A percentile compares a stretch with the other conserved stretches of the same genome.
These are phyloP conservation scores for Globisporangium rhizosaccharum DNA, from an alignment of 352 stramenopile species.

Conservation along the genomic window DNA sequence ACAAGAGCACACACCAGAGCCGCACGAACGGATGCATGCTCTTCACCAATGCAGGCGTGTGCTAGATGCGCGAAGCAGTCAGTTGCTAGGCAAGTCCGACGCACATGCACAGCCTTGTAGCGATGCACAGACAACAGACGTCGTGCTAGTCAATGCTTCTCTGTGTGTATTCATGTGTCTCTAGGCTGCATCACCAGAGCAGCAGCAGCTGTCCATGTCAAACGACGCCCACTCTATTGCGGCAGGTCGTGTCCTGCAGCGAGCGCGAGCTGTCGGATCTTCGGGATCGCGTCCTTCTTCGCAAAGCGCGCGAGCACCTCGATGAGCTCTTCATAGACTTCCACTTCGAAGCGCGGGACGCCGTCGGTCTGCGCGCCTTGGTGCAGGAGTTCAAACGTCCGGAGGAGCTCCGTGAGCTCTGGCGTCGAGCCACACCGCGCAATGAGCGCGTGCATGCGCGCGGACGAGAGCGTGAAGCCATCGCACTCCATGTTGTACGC, in stretches of 20 bases:
- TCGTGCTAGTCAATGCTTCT: neutral
- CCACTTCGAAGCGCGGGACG: conserved; percentile 37
- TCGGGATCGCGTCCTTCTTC: conserved; percentile 34
- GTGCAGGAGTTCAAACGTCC: conserved; percentile 64
- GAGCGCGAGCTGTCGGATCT: conserved; percentile 35
- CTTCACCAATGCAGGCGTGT: no score
- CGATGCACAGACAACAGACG: neutral
- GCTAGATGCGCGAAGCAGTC: no score
- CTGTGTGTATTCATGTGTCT: neutral
- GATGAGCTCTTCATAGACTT: conserved; percentile 57
- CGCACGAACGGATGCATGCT: no score
- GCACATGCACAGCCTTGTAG: no score
- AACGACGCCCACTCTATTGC: neutral
- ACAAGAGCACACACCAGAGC: neutral
- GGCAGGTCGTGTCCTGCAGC: conserved; percentile 15
- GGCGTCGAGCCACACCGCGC: conserved; percentile 31
- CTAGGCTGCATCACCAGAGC: no score
- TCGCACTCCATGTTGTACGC: conserved; percentile 86
- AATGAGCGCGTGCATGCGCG: conserved; percentile 49
- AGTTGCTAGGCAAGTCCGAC: no score
- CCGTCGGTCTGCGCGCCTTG: conserved; percentile 24
- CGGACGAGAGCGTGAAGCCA: conserved; percentile 41
- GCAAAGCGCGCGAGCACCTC: conserved; percentile 37
- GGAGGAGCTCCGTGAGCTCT: conserved; percentile 52
- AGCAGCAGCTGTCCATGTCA: neutral